Percentiles rank a stretch among this genome's conserved stretches.
phyloP scores from a whole-genome alignment of 2,329 filamentous ascomycete species.

The Diplodia corticola region DNA sequence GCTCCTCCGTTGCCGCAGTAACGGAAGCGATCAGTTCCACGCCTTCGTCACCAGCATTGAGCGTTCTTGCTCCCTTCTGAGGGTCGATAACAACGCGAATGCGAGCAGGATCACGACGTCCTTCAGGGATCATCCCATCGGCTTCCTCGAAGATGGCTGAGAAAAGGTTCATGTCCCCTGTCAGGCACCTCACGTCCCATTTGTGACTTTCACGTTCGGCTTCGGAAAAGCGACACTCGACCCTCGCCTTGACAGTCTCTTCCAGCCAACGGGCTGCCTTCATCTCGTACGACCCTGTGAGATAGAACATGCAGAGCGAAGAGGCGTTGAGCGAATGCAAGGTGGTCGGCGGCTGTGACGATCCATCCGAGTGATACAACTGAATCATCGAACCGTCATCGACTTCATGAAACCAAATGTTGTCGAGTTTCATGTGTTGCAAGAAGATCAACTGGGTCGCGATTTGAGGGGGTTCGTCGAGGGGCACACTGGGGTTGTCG shows the following conservation, averaged over 20 bases:
- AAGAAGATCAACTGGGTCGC: constrained; percentile 67
- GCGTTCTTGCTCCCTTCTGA: constrained; percentile 60
- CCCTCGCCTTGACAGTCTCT: constrained; percentile 80
- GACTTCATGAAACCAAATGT: constrained; percentile 70
- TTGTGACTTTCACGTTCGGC: constrained; percentile 75
- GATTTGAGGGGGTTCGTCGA: constrained; percentile 23
- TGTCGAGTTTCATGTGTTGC: constrained; percentile 68
- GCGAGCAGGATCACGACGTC: constrained; percentile 66
- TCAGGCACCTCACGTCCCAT: constrained; percentile 74
- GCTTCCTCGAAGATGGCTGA: constrained; percentile 73
- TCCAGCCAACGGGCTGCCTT: constrained; percentile 76
- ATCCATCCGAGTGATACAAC: constrained; percentile 50
- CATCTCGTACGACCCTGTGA: constrained; percentile 75
- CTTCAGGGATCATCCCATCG: constrained; percentile 61
- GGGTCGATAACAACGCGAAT: constrained; percentile 74
- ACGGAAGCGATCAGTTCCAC: constrained; percentile 71
- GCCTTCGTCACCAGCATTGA: constrained; percentile 51
- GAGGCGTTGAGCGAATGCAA: constrained; percentile 22
- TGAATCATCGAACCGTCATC: constrained; percentile 20
- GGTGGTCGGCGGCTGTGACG: constrained; percentile 30
- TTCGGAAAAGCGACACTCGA: constrained; percentile 83
- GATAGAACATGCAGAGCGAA: constrained; percentile 54
- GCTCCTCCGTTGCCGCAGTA: constrained; percentile 53
- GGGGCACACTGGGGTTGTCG: constrained; percentile 68
- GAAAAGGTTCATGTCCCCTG: constrained; percentile 57